A percentile compares a stretch with the other conserved stretches of the same genome.
Evolutionary conservation across 2,329 filamentous ascomycete species (phyloP).

Genomic region (Sarocladiaceae sp.): DNA sequence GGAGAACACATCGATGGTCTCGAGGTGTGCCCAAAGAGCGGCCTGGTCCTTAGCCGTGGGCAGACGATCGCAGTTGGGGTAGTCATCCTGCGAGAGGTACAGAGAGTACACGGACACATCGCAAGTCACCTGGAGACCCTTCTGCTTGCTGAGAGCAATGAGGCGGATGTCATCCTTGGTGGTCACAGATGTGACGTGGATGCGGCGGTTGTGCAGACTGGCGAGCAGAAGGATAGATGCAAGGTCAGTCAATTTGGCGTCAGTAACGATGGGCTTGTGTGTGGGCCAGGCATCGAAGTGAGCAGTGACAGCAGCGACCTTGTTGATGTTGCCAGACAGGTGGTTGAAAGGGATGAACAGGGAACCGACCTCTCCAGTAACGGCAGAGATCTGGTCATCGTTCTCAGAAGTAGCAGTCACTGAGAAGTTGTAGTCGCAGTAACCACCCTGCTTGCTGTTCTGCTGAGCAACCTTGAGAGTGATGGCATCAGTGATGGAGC

Average conservation of each 20-base stretch:
- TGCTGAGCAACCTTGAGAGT: conserved; percentile 69
- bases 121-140: conserved; percentile 78
- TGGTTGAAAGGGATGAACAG: conserved; percentile 82
- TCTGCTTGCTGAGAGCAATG: conserved; percentile 73
- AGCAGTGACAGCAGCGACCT: conserved; percentile 72
- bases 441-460: conserved; percentile 63
- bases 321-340: conserved; percentile 77
- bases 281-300: conserved; percentile 76
- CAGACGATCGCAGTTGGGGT: conserved; percentile 61
- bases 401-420: conserved; percentile 71
- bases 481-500: conserved; percentile 67
- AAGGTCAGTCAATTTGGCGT: conserved; percentile 75
- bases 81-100: conserved; percentile 69
- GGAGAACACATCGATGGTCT: conserved; percentile 73
- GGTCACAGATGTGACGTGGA: conserved; percentile 78
- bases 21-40: conserved; percentile 70
- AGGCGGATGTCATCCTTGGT: conserved; percentile 73
- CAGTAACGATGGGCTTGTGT: conserved; percentile 76
- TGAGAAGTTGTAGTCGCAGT: conserved; percentile 78
- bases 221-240: conserved; percentile 76
- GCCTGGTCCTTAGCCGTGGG: conserved; percentile 66
- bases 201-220: conserved; percentile 71
- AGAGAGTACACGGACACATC: conserved; percentile 78
- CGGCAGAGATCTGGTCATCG: conserved; percentile 67
- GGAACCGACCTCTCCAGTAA: conserved; percentile 71